Evolutionary conservation across 2,329 filamentous ascomycete species (phyloP).

Genomic region (Blastomyces emzantsi): DNA sequence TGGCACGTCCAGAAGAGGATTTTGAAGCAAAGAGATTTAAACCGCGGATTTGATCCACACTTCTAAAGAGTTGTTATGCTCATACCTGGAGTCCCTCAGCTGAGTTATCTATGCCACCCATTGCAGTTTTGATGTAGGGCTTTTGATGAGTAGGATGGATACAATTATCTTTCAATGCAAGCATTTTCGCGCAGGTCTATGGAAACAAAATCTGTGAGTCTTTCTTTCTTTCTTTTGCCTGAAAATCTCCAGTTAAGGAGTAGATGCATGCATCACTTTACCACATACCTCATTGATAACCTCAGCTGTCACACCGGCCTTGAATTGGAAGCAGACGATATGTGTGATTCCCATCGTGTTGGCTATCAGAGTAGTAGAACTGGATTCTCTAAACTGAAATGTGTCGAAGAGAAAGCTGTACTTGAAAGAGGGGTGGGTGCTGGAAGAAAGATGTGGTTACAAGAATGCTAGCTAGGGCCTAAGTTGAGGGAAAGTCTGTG

Average conservation of each 20-base stretch:
- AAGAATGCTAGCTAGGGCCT: no score
- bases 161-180: constrained; percentile 50
- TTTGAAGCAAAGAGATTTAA: not conserved
- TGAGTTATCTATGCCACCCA: constrained; percentile 55
- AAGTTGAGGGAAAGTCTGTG: no score
- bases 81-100: constrained; percentile 52
- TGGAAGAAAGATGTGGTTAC: not conserved
- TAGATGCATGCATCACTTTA: not conserved
- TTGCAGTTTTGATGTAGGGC: constrained; percentile 51
- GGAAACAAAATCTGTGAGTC: constrained; percentile 4
- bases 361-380: not conserved
- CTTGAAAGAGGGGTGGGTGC: not conserved
- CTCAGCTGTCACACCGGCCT: constrained; percentile 40
- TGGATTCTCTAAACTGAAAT: not conserved
- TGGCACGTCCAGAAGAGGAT: not conserved
- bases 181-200: constrained; percentile 49
- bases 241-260: not conserved
- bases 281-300: constrained; percentile 48
- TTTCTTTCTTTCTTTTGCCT: no score
- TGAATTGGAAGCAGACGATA: constrained; percentile 60
- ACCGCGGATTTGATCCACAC: not conserved
- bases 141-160: constrained; percentile 49
- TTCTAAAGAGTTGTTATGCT: not conserved
- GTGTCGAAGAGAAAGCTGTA: not conserved
- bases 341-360: constrained; percentile 55